Evolutionary conservation across 202 grass and related monocot genomes (phyloP).

Genomic region (Digitaria exilis): DNA sequence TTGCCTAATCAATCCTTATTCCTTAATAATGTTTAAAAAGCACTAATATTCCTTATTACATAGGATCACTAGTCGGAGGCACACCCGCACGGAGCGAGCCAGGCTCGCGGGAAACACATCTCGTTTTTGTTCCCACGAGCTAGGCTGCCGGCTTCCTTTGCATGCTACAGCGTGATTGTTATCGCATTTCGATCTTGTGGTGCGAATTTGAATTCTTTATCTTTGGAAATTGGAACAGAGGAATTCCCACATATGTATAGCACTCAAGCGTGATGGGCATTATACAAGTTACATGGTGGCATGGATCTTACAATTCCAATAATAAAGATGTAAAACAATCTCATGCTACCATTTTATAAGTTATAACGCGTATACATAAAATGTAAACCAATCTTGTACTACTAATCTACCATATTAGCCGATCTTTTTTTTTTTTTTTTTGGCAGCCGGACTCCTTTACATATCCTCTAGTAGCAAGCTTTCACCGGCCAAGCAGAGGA

Average conservation of each 20-base stretch:
- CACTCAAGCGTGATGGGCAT: neutral
- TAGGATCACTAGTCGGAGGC: too few species aligned
- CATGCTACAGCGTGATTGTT: too few species aligned
- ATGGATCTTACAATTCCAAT: neutral
- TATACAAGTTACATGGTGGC: neutral
- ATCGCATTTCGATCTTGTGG: neutral
- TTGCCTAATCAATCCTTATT: too few species aligned
- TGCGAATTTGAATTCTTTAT: neutral
- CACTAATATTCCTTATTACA: too few species aligned
- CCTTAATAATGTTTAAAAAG: too few species aligned
- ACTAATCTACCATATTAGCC: too few species aligned
- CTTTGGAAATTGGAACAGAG: neutral
- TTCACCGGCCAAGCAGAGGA: constrained; percentile 51
- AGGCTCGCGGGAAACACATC: too few species aligned
- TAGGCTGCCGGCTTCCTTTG: too few species aligned
- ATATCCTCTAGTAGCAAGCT: neutral
- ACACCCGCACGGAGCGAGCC: too few species aligned
- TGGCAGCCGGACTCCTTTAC: too few species aligned
- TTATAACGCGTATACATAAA: neutral
- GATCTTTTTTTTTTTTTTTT: too few species aligned
- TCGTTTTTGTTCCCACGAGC: too few species aligned
- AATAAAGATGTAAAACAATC: neutral
- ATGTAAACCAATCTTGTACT: neutral
- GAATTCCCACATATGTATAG: neutral
- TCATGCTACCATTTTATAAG: neutral